Evolutionary conservation across 2,329 filamentous ascomycete species (phyloP).

Genomic region (Periconia sp.): DNA sequence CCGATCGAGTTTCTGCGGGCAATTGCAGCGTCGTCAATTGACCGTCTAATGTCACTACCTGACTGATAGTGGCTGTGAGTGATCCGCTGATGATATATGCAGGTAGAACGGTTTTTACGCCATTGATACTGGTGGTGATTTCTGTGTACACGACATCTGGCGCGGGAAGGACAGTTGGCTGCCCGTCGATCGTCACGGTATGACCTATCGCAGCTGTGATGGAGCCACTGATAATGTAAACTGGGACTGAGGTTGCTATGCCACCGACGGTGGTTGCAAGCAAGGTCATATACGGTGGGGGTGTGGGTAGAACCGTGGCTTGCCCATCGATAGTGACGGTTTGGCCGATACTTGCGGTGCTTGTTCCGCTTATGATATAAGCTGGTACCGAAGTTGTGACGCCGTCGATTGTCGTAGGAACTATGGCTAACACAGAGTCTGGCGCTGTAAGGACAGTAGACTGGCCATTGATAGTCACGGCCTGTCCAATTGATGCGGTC

Average conservation of each 20-base stretch:
- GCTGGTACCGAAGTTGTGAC: constrained; percentile 14
- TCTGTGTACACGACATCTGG: constrained; percentile 9
- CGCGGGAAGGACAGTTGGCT: constrained; percentile 8
- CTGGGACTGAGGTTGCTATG: constrained; percentile 7
- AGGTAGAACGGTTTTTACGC: constrained; percentile 4
- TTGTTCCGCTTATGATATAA: constrained; percentile 17
- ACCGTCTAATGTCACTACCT: constrained; percentile 19
- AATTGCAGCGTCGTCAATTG: constrained; percentile 10
- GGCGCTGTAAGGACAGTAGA: constrained; percentile 11
- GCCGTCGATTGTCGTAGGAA: constrained; percentile 16
- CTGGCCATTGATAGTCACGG: constrained; percentile 9
- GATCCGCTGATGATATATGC: constrained; percentile 16
- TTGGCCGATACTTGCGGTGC: constrained; percentile 20
- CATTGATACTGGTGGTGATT: constrained; percentile 12
- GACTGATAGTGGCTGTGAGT: constrained; percentile 12
- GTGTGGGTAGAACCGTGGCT: constrained; percentile 12
- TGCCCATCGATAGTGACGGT: constrained; percentile 13
- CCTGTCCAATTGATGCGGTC: constrained; percentile 17
- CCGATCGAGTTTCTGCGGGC: not conserved
- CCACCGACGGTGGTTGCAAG: constrained; percentile 12
- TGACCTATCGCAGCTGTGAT: constrained; percentile 15
- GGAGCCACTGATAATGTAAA: constrained; percentile 11
- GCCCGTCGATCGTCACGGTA: constrained; percentile 13
- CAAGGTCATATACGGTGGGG: constrained; percentile 8
- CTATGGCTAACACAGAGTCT: constrained; percentile 5